Evolutionary conservation across 2,329 filamentous ascomycete species (phyloP), one percentile per base, ranked within the genome.

Genomic region (Paraphaeosphaeria sporulosa): DNA sequence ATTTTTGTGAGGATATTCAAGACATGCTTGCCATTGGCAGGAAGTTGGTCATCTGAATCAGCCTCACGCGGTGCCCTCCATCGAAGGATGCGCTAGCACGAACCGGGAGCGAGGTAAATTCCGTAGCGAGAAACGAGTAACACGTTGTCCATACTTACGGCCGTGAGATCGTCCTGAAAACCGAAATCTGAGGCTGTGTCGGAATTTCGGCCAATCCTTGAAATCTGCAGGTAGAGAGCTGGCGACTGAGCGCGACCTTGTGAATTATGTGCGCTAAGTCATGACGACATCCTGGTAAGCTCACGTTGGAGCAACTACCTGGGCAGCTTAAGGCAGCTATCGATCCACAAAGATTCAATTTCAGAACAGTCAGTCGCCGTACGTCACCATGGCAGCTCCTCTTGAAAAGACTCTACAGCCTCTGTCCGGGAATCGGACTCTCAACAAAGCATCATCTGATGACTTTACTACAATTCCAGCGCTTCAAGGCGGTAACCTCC

Each of bases 401-500:
- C 32, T 51, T 17, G 51, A 46, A 2, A 54, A 61, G 32, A 60
- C 58, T 7, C 56, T 67, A 2, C 51, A 63, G 49, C 59, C 59
- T 7, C 58, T 67, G 5, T 59, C 50, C 1, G 59, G 63, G 7
- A 60, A 61, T 46, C 65, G 59, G 51, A 53, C 57, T 8, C 61
- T 64, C 8, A 62, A 65, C 40, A 62, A 64, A 36, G 49, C 61
- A 13, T 61, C 25, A 27, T 67, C 63, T 2, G 63, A 64, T 47
- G 59, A 67, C 55, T 65, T 65, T 25, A 51, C 59, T n/a, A 27
- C 58, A 49, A 56, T 65, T 25, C 55, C 65, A 40, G 63, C 56
- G 4, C 47, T 65, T 2, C 63, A 67, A n/a, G 63, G 65, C 27
- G 58, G 65, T 6, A 61, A 58, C 25, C 3, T 54, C 5, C 50